Conservation (phyloP, 176 grass and related monocot genomes). For the Chloris gayana region DNA sequence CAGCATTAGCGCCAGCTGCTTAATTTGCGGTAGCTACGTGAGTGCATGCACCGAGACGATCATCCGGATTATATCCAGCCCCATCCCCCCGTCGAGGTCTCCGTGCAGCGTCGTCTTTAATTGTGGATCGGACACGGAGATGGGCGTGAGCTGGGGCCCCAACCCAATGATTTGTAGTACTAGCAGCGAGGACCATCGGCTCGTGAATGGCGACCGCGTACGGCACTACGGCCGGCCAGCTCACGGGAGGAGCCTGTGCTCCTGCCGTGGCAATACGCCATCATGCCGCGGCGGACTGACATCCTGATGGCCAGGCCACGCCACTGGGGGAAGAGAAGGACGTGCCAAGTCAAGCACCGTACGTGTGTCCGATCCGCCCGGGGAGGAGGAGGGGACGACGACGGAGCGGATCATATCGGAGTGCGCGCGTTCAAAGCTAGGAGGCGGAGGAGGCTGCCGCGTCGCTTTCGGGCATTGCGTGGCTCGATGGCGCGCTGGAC, state of each 20-base stretch:
- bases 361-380: background rate
- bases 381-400: too few species aligned
- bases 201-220: background rate
- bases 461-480: constrained; percentile 27
- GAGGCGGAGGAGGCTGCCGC: constrained; percentile 1
- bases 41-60: constrained; percentile 8
- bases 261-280: background rate
- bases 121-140: constrained; percentile 6
- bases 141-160: background rate
- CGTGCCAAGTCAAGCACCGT: too few species aligned
- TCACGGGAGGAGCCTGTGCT: background rate
- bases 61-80: background rate
- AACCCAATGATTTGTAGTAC: constrained; percentile 37
- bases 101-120: constrained; percentile 19
- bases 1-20: too few species aligned
- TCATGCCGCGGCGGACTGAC: background rate
- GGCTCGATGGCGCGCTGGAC: background rate
- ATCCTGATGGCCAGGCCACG: too few species aligned
- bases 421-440: too few species aligned
- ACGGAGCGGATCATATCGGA: background rate
- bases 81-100: background rate
- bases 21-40: too few species aligned
- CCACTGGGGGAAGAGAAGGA: too few species aligned
- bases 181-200: constrained; percentile 20
- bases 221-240: constrained; percentile 16